Percentiles rank a stretch among this genome's conserved stretches.
Evolutionary conservation across 2,329 filamentous ascomycete species (phyloP).

Genomic region (Sporothrix brasiliensis): DNA sequence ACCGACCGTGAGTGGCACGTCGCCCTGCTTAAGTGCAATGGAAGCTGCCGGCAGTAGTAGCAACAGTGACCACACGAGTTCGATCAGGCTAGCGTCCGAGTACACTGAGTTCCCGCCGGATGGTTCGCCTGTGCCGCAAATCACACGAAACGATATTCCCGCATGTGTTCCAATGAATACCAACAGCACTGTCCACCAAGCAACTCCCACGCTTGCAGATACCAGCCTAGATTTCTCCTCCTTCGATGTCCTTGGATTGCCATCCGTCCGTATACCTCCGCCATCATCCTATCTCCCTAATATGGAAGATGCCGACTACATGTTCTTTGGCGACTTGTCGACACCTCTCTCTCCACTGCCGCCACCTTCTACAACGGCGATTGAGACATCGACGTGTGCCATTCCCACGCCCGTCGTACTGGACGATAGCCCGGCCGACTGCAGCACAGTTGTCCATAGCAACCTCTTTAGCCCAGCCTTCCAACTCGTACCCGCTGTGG

Average conservation of each 20-base stretch:
- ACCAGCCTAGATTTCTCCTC: neutral
- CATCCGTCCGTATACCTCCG: neutral
- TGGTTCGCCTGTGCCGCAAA: neutral
- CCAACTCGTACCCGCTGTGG: neutral
- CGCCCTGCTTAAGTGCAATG: neutral
- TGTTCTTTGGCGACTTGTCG: conserved; percentile 9
- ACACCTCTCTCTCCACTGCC: neutral
- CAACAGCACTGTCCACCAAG: neutral
- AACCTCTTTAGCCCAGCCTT: neutral
- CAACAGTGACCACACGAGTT: neutral
- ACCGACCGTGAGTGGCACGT: neutral
- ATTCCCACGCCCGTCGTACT: neutral
- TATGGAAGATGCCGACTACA: neutral
- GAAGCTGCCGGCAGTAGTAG: neutral
- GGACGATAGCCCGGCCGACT: neutral
- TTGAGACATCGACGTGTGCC: neutral
- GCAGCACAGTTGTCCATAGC: neutral
- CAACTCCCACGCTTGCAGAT: neutral
- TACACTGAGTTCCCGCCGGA: neutral
- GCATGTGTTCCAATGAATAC: neutral
- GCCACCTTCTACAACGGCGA: neutral
- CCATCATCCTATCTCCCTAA: neutral
- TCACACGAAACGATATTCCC: neutral
- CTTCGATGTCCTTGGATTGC: neutral
- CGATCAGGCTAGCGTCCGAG: neutral